These are phyloP conservation scores for Zangia roseola DNA, from an alignment of 768 basidiomycete species.

Conservation along the genomic window DNA sequence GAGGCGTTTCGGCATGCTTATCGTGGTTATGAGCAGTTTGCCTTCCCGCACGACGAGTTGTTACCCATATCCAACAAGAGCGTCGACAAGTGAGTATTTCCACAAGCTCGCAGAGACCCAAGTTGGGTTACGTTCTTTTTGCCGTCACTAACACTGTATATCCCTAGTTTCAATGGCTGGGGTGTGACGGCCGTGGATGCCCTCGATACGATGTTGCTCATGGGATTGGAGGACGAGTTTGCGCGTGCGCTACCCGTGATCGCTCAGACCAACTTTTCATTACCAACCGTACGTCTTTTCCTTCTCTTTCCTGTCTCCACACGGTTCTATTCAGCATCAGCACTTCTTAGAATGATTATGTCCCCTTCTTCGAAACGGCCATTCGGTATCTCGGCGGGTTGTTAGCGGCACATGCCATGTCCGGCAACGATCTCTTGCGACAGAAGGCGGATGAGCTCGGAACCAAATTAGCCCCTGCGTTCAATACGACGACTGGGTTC, in stretches of 20 bases:
- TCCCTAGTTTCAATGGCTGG: slow-evolving; percentile 74
- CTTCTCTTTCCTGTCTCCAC: neutral
- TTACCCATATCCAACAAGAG: slow-evolving; percentile 46
- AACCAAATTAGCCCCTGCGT: slow-evolving; percentile 62
- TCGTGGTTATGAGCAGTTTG: slow-evolving; percentile 58
- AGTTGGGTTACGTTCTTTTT: neutral
- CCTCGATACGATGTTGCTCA: slow-evolving; percentile 81
- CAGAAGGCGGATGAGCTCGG: slow-evolving; percentile 76
- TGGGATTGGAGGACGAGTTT: slow-evolving; percentile 75
- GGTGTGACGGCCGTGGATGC: slow-evolving; percentile 76
- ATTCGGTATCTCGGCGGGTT: slow-evolving; percentile 90
- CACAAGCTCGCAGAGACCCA: too few species aligned
- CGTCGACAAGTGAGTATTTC: slow-evolving; percentile 48
- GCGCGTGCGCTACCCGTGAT: slow-evolving; percentile 55
- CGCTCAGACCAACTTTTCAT: slow-evolving; percentile 45
- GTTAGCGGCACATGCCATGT: slow-evolving; percentile 77
- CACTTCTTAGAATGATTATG: slow-evolving; percentile 26
- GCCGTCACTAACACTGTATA: neutral
- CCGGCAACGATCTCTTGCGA: slow-evolving; percentile 60
- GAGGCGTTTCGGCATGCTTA: slow-evolving; percentile 67
- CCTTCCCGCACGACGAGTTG: slow-evolving; percentile 64
- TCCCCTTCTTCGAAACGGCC: slow-evolving; percentile 77
- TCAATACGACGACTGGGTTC: slow-evolving; percentile 67
- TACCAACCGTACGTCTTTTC: slow-evolving; percentile 37
- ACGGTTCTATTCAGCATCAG: neutral